Conservation (phyloP, 2,329 filamentous ascomycete species). For the Pseudocercospora macadamiae region DNA sequence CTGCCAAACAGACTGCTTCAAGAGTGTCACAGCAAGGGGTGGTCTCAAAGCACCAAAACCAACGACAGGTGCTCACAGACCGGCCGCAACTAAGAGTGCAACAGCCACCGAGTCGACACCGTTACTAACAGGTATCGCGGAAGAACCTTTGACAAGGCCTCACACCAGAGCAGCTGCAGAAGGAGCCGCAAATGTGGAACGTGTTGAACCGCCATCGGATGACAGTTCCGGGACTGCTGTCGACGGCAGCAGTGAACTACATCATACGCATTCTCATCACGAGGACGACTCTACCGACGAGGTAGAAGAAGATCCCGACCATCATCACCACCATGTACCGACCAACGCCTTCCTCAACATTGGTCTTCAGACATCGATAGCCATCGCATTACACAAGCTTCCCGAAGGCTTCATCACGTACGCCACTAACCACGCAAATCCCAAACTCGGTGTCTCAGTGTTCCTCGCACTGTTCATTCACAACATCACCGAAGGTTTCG, state of each 20-base stretch:
- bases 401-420: constrained; percentile 89
- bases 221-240: constrained; percentile 23
- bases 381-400: constrained; percentile 94
- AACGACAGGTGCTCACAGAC: constrained; percentile 24
- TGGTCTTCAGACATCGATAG: constrained; percentile 92
- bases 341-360: constrained; percentile 92
- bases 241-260: constrained; percentile 11
- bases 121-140: constrained; percentile 28
- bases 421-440: constrained; percentile 95
- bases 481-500: constrained; percentile 97
- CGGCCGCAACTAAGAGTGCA: constrained; percentile 28
- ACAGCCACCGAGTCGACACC: constrained; percentile 37
- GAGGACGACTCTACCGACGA: constrained; percentile 68
- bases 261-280: constrained; percentile 51
- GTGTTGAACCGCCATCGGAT: constrained; percentile 23
- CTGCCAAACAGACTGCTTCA: constrained; percentile 64
- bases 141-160: constrained; percentile 23
- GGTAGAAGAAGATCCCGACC: constrained; percentile 23
- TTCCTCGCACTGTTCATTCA: constrained; percentile 97
- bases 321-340: constrained; percentile 91
- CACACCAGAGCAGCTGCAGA: constrained; percentile 21
- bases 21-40: constrained; percentile 48
- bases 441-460: constrained; percentile 82
- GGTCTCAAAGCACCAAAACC: constrained; percentile 33
- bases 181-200: constrained; percentile 14